A percentile compares a stretch with the other conserved stretches of the same genome.
phyloP scores from a whole-genome alignment of 305 asterid species.

The Fraxinus dipetala region DNA sequence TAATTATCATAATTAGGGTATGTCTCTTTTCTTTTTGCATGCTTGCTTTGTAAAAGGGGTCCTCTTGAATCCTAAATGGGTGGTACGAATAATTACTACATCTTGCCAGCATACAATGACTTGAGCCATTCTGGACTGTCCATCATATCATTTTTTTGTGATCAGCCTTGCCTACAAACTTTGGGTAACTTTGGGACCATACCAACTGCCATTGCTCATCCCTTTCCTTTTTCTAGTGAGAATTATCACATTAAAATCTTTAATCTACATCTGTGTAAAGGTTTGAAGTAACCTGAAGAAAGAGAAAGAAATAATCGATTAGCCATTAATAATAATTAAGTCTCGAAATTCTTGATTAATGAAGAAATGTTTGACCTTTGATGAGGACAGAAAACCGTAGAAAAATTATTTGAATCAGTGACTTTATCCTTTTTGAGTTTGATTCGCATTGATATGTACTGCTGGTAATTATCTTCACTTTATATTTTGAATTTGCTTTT shows the following conservation, averaged over 20 bases:
- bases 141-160: slow-evolving; percentile 25
- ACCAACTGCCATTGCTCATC: background rate
- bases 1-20: slow-evolving; percentile 20
- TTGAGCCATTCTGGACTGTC: slow-evolving; percentile 24
- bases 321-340: background rate
- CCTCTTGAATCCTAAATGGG: slow-evolving; percentile 33
- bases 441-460: background rate
- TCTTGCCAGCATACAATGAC: slow-evolving; percentile 23
- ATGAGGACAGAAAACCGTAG: background rate
- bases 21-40: slow-evolving; percentile 33
- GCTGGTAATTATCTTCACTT: background rate
- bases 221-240: background rate
- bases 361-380: background rate
- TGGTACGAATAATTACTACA: slow-evolving; percentile 42
- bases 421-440: background rate
- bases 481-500: background rate
- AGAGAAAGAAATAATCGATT: background rate
- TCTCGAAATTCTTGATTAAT: background rate
- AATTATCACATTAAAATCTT: background rate
- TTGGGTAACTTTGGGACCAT: slow-evolving; percentile 34
- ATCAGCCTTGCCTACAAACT: slow-evolving; percentile 31
- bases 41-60: slow-evolving; percentile 28
- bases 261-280: background rate
- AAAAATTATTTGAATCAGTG: background rate
- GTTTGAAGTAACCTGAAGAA: background rate